Evolutionary conservation across 805 yeast genomes (phyloP), one percentile per base, ranked within the genome.

Genomic region (Sugiyamaella marilandica): DNA sequence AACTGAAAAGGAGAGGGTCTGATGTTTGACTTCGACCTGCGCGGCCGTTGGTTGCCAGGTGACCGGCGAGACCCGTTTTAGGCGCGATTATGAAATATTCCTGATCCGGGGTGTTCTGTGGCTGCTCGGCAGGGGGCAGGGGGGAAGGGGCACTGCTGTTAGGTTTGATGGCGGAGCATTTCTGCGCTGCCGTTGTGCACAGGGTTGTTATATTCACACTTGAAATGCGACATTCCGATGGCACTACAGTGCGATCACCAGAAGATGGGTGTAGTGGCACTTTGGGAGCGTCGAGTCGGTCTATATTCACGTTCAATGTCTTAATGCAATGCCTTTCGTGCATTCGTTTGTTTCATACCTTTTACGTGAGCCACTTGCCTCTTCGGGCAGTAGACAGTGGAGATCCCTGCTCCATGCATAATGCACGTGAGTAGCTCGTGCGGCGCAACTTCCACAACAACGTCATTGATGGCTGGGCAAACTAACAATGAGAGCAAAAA

Each of bases 1-100:
- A 24, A 24, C 18, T n/a, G 39, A 34, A 34, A 34, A 34, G 39
- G 39, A 34, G 39, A 34, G 18, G 39, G 18, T 16, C 18, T 16
- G 18, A n/a, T 16, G 18, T 16, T 16, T 24, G 29, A 21, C 21
- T 16, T 16, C n/a, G n/a, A 21, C 21, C 8, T 39, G 43, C 24
- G 24, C 24, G 24, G 19, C 24, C 24, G 24, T 16, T 39, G 43
- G 43, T 39, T 39, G 43, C 43, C 43, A 39, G 43, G 43, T 39
- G 43, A 39, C 43, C 43, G 16, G 37, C 37, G 16, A 13, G 10
- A 14, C 16, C n/a, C 16, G 43, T 16, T 19, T 19, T 11, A 21
- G 24, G 43, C 43, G 43, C 43, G 43, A 39, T 21, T 39, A 19
- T 16, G 24, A 39, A 39, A 39, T 39, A 39, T 39, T 39, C 43